Percentiles rank a stretch among this genome's conserved stretches.
phyloP scores from a whole-genome alignment of 2,329 filamentous ascomycete species.

The Parastagonospora nodorum region DNA sequence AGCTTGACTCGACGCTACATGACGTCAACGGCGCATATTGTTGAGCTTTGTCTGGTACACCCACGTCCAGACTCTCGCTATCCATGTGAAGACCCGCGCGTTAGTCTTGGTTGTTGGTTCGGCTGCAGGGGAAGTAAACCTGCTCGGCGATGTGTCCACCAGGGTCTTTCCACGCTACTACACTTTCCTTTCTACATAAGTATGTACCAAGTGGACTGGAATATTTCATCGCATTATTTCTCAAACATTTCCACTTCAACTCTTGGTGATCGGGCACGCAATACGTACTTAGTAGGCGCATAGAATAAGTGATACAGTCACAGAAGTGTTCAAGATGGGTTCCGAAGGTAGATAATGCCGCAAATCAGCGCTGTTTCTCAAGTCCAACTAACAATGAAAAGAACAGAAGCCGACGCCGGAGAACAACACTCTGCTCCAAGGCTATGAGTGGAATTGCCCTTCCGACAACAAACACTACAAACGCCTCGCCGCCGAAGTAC shows the following conservation, averaged over 20 bases:
- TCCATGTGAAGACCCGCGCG: conserved; percentile 3
- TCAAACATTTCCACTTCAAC: not conserved
- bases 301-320: too few relatives aligned
- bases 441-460: conserved; percentile 74
- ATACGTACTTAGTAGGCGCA: too few relatives aligned
- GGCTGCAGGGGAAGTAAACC: conserved; percentile 21
- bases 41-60: conserved; percentile 23
- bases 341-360: conserved; percentile 27
- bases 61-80: conserved; percentile 11
- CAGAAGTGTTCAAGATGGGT: conserved; percentile 19
- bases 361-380: not conserved
- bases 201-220: too few relatives aligned
- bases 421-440: conserved; percentile 64
- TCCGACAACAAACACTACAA: conserved; percentile 65
- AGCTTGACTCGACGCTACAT: conserved; percentile 9
- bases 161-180: conserved; percentile 9
- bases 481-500: conserved; percentile 59
- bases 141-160: conserved; percentile 12
- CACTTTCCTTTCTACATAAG: too few relatives aligned
- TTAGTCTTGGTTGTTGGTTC: conserved; percentile 5
- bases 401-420: conserved; percentile 38
- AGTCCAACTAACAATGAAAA: conserved; percentile 14
- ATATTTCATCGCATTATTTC: not conserved
- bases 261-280: too few relatives aligned
- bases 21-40: conserved; percentile 34